Evolutionary conservation across 805 yeast species (phyloP), one percentile per base, ranked within the genome.

Genomic region (Metschnikowia peoriensis): DNA sequence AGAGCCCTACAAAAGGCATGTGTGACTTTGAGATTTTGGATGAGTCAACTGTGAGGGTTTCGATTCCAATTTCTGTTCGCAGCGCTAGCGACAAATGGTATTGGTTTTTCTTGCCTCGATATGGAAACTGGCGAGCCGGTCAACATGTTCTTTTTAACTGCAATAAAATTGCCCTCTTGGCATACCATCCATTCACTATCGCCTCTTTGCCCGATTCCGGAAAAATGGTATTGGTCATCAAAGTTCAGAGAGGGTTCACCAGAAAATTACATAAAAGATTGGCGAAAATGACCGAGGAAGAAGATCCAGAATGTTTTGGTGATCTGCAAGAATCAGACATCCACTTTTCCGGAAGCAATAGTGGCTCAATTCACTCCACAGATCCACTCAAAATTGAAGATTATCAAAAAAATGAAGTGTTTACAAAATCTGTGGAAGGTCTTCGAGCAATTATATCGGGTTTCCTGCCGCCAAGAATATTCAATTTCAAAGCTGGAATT

Each of bases 141-240:
- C 81, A 76, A 59, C 80, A 78, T 58, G 68, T 77, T 11, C 67
- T 65, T 38, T 61, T 78, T n/a, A 74, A 68, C 46, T 77, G 78
- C 7, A 60, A 69, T 5, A 68, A 69, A 49, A 71, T 77, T 15
- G 64, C 67, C 2, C 54, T 59, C 7, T 58, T 74, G 41, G 80
- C 77, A 54, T 67, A 66, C 54, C 83, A 78, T 59, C 83, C 83
- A 0, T 78, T 78, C 60, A 76, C 82, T 2, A 74, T 78, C 46
- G 61, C 75, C 4, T 71, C 76, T 46, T 57, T 75, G 38, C 62
- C 77, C 11, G 71, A 66, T 7, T 51, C 70, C 1, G 73, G 73
- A 1, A 71, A 70, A 39, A 70, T 80, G 61, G 69, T 63, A 27
- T 64, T 80, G 47, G 63, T 79, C 2, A 70, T 78, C 32, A 67